Conservation (phyloP, 441 rosid genomes). For the Biscutella laevigata region DNA sequence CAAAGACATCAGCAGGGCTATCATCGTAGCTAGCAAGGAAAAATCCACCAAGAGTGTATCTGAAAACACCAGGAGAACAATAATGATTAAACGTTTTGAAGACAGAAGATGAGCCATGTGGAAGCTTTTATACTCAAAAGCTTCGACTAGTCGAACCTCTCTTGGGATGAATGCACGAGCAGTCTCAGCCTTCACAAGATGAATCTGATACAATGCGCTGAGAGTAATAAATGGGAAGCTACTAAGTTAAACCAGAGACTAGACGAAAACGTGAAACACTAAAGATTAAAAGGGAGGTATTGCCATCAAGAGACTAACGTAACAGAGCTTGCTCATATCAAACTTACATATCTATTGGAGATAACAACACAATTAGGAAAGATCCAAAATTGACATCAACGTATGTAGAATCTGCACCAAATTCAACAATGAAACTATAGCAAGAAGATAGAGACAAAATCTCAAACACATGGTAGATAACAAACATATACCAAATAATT, state of each 20-base stretch:
- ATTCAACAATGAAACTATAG: not conserved
- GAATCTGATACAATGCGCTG: conserved; percentile 94
- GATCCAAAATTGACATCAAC: not conserved
- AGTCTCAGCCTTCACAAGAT: conserved; percentile 83
- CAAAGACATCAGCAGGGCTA: conserved; percentile 85
- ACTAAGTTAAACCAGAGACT: conserved; percentile 7
- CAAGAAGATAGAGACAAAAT: not conserved
- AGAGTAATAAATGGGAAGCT: conserved; percentile 5
- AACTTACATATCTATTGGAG: not conserved
- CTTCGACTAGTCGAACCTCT: conserved; percentile 77
- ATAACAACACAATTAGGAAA: not conserved
- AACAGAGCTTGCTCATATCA: not conserved
- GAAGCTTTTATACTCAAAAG: conserved; percentile 60
- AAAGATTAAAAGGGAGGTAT: conserved; percentile 12
- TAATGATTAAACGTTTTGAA: not conserved
- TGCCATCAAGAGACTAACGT: conserved; percentile 44
- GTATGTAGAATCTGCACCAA: not conserved
- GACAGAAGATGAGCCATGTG: not conserved
- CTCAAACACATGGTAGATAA: not conserved
- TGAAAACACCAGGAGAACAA: conserved; percentile 22
- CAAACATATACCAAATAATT: not conserved
- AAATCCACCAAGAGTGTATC: conserved; percentile 95
- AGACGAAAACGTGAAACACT: not conserved
- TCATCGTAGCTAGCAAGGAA: conserved; percentile 89
- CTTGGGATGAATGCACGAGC: conserved; percentile 82